Evolutionary conservation across 441 rosid species (phyloP).

Genomic region (Euphorbia corollata): DNA sequence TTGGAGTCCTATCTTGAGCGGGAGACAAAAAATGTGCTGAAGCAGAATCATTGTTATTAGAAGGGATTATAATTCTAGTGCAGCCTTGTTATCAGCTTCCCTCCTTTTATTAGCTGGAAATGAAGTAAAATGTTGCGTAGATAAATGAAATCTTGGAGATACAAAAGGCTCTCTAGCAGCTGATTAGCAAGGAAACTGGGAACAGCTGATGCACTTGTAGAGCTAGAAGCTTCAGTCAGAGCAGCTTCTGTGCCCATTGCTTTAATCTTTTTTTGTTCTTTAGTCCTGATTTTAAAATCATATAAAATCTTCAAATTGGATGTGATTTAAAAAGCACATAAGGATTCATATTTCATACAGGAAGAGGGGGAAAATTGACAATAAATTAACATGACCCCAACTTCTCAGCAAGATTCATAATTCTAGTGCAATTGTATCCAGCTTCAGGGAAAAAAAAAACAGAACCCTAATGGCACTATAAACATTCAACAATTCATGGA

Average conservation of each 20-base stretch:
- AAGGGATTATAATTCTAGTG: slow-evolving; percentile 28
- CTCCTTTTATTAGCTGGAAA: slow-evolving; percentile 49
- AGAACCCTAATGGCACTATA: not conserved
- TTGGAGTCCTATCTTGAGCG: slow-evolving; percentile 26
- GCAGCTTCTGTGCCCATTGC: slow-evolving; percentile 67
- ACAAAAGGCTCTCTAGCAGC: slow-evolving; percentile 37
- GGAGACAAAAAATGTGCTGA: slow-evolving; percentile 24
- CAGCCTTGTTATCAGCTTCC: slow-evolving; percentile 22
- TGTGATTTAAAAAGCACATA: no score
- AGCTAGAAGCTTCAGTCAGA: slow-evolving; percentile 31
- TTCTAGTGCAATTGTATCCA: no score
- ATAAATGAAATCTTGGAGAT: slow-evolving; percentile 59
- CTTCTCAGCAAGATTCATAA: no score
- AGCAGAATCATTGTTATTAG: slow-evolving; percentile 23
- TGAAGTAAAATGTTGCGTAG: slow-evolving; percentile 76
- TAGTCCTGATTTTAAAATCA: no score
- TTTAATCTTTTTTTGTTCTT: no score
- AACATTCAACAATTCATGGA: not conserved
- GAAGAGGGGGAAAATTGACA: no score
- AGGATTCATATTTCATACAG: no score
- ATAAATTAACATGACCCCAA: no score
- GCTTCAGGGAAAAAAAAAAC: no score
- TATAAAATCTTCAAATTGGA: no score
- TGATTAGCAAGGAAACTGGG: slow-evolving; percentile 51
- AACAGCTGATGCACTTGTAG: slow-evolving; percentile 27